These are phyloP conservation scores for Candida ascalaphidarum DNA, from an alignment of 805 yeast species.

Conservation along the genomic window DNA sequence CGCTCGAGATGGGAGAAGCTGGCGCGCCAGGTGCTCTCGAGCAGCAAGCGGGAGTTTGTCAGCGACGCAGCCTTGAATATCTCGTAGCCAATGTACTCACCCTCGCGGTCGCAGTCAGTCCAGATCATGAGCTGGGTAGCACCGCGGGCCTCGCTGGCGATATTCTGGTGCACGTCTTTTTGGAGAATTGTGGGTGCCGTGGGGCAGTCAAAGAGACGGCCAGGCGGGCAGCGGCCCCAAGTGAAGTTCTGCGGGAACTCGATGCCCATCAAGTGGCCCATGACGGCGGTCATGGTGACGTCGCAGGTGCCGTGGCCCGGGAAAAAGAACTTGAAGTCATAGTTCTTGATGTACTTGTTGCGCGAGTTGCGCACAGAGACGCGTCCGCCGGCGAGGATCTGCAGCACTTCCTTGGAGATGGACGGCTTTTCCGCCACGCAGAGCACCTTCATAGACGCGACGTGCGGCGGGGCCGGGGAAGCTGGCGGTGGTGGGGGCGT, in stretches of 20 bases:
- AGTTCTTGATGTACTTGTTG: slow-evolving; percentile 66
- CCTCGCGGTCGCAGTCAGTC: slow-evolving; percentile 98
- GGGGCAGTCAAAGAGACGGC: slow-evolving; percentile 66
- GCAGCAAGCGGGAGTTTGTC: slow-evolving; percentile 36
- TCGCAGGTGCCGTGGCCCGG: slow-evolving; percentile 55
- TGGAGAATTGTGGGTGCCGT: slow-evolving; percentile 31
- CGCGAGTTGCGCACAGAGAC: slow-evolving; percentile 37
- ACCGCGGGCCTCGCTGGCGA: slow-evolving; percentile 51
- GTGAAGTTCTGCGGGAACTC: slow-evolving; percentile 57
- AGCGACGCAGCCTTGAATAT: slow-evolving; percentile 61
- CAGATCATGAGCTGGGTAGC: slow-evolving; percentile 75
- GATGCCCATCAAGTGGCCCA: slow-evolving; percentile 70
- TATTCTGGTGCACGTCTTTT: slow-evolving; percentile 54
- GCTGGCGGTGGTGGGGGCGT: no score
- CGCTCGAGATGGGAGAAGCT: slow-evolving; percentile 82
- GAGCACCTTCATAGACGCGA: slow-evolving; percentile 58
- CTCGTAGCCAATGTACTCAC: slow-evolving; percentile 87
- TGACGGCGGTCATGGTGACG: slow-evolving; percentile 86
- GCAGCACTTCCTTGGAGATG: slow-evolving; percentile 78
- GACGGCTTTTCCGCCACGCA: slow-evolving; percentile 98
- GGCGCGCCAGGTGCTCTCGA: slow-evolving; percentile 57
- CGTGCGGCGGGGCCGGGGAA: no score
- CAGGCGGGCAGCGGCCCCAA: slow-evolving; percentile 63
- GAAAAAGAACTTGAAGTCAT: slow-evolving; percentile 64
- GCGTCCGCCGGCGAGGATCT: slow-evolving; percentile 68